Percentiles rank a stretch among this genome's conserved stretches.
Conservation (phyloP, 202 grass and related monocot species). For the Zizania palustris region DNA sequence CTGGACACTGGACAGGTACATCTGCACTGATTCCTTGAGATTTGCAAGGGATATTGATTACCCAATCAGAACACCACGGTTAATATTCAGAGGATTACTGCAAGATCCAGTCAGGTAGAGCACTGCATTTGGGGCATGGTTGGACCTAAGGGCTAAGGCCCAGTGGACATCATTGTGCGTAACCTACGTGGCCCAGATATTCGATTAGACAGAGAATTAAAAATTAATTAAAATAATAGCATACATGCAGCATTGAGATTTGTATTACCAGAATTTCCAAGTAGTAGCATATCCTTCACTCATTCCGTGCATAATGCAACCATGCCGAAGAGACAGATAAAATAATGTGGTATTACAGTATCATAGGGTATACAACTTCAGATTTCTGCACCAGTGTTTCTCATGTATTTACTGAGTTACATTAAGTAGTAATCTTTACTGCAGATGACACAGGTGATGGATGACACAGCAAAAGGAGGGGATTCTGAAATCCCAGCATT, state of each 20-base stretch:
- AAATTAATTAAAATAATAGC: too few species aligned
- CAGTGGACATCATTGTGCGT: too few species aligned
- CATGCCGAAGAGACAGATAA: too few species aligned
- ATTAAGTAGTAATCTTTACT: not conserved
- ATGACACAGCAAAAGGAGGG: not conserved
- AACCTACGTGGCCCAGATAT: too few species aligned
- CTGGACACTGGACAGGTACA: too few species aligned
- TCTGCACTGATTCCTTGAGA: not conserved
- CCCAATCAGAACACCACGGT: not conserved
- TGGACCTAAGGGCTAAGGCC: too few species aligned
- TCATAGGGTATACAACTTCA: not conserved
- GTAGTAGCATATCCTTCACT: too few species aligned
- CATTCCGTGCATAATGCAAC: too few species aligned
- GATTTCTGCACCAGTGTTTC: not conserved
- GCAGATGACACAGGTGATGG: not conserved
- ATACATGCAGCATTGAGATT: too few species aligned
- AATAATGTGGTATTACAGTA: not conserved
- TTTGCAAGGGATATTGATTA: not conserved
- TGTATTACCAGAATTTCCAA: too few species aligned
- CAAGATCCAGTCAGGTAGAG: not conserved
- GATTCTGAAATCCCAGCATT: not conserved
- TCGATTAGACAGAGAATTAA: too few species aligned
- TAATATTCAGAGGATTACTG: not conserved
- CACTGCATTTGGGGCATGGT: not conserved
- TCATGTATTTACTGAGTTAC: constrained; percentile 25